Base-by-base conservation (phyloP, 352 stramenopile species). In the Pythium rhizo-oryzae region DNA sequence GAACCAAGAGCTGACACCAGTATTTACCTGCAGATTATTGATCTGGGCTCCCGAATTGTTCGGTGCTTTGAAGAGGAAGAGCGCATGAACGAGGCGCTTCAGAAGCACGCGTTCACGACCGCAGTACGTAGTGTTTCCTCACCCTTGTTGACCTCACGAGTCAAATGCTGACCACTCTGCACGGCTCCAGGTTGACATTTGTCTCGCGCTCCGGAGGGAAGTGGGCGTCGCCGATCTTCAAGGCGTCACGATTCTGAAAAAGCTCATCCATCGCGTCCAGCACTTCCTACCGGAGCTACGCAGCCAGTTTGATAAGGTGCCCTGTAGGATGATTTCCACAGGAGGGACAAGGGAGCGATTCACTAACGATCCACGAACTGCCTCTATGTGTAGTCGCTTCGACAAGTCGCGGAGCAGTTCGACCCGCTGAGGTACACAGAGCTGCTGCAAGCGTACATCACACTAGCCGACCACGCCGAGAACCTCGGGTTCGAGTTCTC, bases 401-500 rank as follows among this genome's bases (percentile, higher is more conserved):
- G 85, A 19, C 83, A 89, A 71, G 77, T 94, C 8, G 83, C 88
- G 0, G 73, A 81, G 18, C 61, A 72, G 15, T 96, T 96, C 63
- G 81, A 96, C 44, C 79, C 85, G 5, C 60, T 87, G 28, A 62
- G 76, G 60, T 96, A 96, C 75, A 90, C 87, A 52, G 82, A 95
- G 60, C 71, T 96, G 30, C 68, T 96, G n/a, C 85, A 86, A 53
- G 89, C 87, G 33, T 94, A 92, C 54, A 91, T 93, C 30, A 85
- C 82, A 3, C 72, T 96, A 15, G 84, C 88, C 0, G 83, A 93
- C 62, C 78, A 94, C 59, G 84, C 85, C 6, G 85, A 92, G 71
- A 89, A 81, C 43, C 80, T 90, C 12, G 82, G 83, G 7, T 92
- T 93, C 55, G 86, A 94, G 66, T 94, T 94, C 54, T 91, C 85